Evolutionary conservation across 1,284 basidiomycete species (phyloP), one percentile per base, ranked within the genome.

Genomic region (Peniophora sp.): DNA sequence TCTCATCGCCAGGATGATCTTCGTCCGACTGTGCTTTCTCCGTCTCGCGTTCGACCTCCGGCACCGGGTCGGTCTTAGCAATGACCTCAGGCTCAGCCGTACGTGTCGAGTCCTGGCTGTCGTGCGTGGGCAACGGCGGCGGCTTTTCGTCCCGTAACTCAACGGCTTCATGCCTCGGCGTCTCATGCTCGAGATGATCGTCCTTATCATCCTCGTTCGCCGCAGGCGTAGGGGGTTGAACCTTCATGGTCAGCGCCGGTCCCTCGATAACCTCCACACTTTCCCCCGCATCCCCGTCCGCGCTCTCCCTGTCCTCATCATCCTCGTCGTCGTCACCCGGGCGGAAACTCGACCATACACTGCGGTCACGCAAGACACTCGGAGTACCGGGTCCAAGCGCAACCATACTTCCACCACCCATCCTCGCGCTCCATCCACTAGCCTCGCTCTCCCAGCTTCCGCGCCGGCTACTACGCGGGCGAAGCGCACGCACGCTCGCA

Each of bases 371-470:
- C 38, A 62, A 61, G 44, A 73, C 65, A 1, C 75, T 74, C 2
- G 75, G 65, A 2, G 76, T 69, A 34, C 77, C 71, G 36, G 69
- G 64, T 39, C 51, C 48, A 50, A 61, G 38, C 58, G 52, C 20
- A 68, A 74, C 39, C 67, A 67, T 38, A 71, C 72, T 36, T 50
- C 56, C 51, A n/a, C 19, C 19, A n/a, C 16, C 19, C 38, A 85
- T 65, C 48, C 75, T 72, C n/a, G 88, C 88, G 63, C 89, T 91
- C 88, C 88, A 91, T 45, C 84, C 75, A 59, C 89, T 90, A 14
- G 75, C 81, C 62, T 87, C 85, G 60, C 88, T 91, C 56, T 85
- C 88, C 88, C 88, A 92, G 57, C 89, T 91, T 2, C 85, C 83
- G 56, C 89, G 74, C 59, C 88, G 74, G 9, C 87, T 88, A 66